A percentile compares a stretch with the other conserved stretches of the same genome.
Evolutionary conservation across 768 basidiomycete species (phyloP).

Genomic region (Podaxis pistillaris): DNA sequence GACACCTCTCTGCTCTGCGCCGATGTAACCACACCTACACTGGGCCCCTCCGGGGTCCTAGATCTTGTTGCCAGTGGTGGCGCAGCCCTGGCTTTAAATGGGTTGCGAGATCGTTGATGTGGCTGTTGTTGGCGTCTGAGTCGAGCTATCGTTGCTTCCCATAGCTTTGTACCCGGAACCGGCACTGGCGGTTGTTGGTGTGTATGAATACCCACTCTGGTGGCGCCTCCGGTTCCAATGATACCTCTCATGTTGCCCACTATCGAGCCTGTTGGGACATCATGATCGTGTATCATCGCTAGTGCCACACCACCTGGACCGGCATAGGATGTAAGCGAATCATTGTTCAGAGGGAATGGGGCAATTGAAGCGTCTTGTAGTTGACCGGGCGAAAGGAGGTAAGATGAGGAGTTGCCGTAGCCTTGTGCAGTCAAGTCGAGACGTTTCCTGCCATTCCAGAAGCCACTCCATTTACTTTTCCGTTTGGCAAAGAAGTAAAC

Average conservation of each 20-base stretch:
- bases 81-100: neutral
- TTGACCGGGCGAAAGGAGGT: conserved; percentile 12
- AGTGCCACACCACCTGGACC: neutral
- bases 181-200: conserved; percentile 2
- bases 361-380: conserved; percentile 2
- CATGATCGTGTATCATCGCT: neutral
- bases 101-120: neutral
- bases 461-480: conserved; percentile 4
- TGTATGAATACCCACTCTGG: neutral
- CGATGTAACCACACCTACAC: neutral
- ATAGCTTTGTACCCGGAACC: neutral
- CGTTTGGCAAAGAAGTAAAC: conserved; percentile 17
- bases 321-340: neutral
- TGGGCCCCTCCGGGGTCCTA: neutral
- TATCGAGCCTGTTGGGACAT: neutral
- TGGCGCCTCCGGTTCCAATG: neutral
- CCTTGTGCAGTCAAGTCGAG: conserved; percentile 11
- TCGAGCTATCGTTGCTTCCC: neutral
- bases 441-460: conserved; percentile 1
- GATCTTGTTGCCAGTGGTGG: neutral
- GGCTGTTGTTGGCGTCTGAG: neutral
- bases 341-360: conserved; percentile 2
- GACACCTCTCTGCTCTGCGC: neutral
- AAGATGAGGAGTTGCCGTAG: neutral
- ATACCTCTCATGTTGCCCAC: neutral